A percentile compares a stretch with the other conserved stretches of the same genome.
These are phyloP conservation scores for Neurospora sp. DNA, from an alignment of 2,329 filamentous ascomycete genomes.

Conservation along the genomic window DNA sequence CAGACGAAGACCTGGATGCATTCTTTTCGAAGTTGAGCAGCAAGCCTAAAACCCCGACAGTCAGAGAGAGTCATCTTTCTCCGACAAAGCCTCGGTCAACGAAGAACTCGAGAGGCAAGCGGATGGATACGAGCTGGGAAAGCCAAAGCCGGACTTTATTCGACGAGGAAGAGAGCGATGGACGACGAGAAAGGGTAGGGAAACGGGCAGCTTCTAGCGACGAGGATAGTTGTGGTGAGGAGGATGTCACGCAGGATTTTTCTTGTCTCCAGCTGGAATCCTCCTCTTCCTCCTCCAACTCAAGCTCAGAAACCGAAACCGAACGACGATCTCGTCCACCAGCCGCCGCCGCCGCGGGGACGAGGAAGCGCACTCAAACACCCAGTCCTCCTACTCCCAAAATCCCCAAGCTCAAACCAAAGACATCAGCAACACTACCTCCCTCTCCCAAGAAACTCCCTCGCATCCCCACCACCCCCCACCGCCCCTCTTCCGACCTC, in stretches of 20 bases:
- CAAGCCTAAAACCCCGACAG: neutral
- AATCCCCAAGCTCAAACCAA: conserved; percentile 1
- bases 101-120: neutral
- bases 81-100: neutral
- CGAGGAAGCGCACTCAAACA: too few species aligned
- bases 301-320: neutral
- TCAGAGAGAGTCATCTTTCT: neutral
- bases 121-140: neutral
- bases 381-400: conserved; percentile 2
- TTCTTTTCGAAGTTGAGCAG: neutral
- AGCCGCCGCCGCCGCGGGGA: neutral
- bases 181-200: neutral
- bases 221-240: neutral
- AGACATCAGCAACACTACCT: conserved; percentile 12
- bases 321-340: neutral
- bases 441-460: conserved; percentile 23
- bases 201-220: neutral
- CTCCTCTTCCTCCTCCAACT: neutral
- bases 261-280: neutral
- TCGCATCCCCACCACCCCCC: conserved; percentile 43
- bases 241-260: neutral
- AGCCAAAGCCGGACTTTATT: neutral
- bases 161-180: neutral
- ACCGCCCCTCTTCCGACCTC: conserved; percentile 42
- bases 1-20: neutral